These are phyloP conservation scores for Hymenoscyphus fructigenus DNA, from an alignment of 2,329 filamentous ascomycete species.

Conservation along the genomic window DNA sequence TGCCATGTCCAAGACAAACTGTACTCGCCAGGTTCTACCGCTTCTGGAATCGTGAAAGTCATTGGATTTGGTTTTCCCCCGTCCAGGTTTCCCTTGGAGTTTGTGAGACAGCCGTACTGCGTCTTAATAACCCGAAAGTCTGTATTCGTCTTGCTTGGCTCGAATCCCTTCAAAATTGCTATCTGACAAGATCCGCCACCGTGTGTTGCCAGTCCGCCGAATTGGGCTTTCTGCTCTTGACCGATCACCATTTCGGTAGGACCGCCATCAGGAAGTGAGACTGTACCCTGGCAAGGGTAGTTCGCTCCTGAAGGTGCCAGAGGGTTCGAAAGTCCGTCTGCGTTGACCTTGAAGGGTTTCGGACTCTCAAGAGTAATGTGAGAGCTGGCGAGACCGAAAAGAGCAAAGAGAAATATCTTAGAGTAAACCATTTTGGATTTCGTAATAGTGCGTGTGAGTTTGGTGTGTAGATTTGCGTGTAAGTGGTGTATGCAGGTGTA, in stretches of 20 bases:
- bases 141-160: constrained; percentile 1
- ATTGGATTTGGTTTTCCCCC: background rate
- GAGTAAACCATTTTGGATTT: background rate
- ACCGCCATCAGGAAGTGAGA: background rate
- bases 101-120: constrained; percentile 6
- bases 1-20: constrained; percentile 7
- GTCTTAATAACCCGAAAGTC: constrained; percentile 9
- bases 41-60: background rate
- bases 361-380: background rate
- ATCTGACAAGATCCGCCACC: constrained; percentile 7
- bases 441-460: background rate
- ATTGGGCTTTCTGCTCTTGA: background rate
- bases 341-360: background rate
- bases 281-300: background rate
- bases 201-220: background rate
- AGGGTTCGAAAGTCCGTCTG: constrained; percentile 1
- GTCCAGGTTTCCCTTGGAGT: background rate
- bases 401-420: background rate
- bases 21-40: constrained; percentile 7
- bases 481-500: background rate
- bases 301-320: background rate
- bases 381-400: background rate
- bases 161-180: background rate
- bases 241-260: background rate
- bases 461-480: background rate